phyloP scores from a whole-genome alignment of 352 stramenopile species.

The Phytophthora niederhauseri region DNA sequence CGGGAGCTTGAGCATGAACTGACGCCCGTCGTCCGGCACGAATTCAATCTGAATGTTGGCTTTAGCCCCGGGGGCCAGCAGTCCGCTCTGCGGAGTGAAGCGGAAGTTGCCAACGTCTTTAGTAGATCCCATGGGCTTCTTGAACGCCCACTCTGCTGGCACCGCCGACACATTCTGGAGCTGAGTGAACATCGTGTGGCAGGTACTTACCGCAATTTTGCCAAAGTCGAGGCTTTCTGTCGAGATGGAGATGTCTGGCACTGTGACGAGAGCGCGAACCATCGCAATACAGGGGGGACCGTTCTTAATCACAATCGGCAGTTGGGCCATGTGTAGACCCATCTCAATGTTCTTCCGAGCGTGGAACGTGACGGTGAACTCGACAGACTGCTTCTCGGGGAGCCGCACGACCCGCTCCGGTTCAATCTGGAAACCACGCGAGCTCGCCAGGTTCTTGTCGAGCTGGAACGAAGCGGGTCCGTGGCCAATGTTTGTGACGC shows the following conservation, averaged over 20 bases:
- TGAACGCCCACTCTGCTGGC: constrained; percentile 91
- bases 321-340: constrained; percentile 75
- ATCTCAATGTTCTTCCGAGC: constrained; percentile 86
- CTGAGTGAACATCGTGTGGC: constrained; percentile 90
- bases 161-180: constrained; percentile 93
- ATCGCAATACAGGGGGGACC: constrained; percentile 87
- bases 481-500: constrained; percentile 91
- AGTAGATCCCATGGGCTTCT: constrained; percentile 86
- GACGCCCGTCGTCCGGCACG: constrained; percentile 77
- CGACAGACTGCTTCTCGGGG: constrained; percentile 86
- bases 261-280: constrained; percentile 89
- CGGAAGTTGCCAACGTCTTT: constrained; percentile 86
- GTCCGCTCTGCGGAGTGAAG: constrained; percentile 73
- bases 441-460: constrained; percentile 91
- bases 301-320: constrained; percentile 92
- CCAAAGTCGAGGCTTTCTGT: constrained; percentile 92
- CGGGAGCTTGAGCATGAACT: constrained; percentile 85
- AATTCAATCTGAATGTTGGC: constrained; percentile 93
- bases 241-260: constrained; percentile 90
- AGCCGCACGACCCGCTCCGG: constrained; percentile 94
- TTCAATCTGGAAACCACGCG: constrained; percentile 92
- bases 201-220: constrained; percentile 87
- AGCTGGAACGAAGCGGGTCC: constrained; percentile 90
- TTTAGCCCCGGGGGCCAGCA: constrained; percentile 75
- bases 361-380: constrained; percentile 93